These are phyloP conservation scores for Hypsizygus ulmarius DNA, from an alignment of 1,284 basidiomycete genomes.

Conservation along the genomic window DNA sequence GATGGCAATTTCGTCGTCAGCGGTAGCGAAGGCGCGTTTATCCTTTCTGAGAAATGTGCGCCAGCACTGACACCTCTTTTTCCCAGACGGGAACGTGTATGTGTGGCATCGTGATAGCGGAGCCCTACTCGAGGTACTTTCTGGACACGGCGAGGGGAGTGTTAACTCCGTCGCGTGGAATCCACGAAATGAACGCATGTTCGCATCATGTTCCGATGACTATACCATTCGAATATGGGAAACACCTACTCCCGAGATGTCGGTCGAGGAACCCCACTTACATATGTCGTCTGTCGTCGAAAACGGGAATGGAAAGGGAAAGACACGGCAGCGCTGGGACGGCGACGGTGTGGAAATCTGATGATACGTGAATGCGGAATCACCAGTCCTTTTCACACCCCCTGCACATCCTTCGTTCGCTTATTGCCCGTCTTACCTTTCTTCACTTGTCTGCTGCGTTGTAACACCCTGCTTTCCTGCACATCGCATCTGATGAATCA, in stretches of 20 bases:
- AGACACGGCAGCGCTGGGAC: slow-evolving; percentile 55
- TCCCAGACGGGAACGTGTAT: slow-evolving; percentile 83
- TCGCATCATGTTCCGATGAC: slow-evolving; percentile 93
- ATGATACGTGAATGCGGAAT: background rate
- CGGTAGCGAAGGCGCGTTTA: slow-evolving; percentile 84
- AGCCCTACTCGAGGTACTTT: slow-evolving; percentile 76
- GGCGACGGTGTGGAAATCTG: slow-evolving; percentile 27
- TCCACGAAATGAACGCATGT: slow-evolving; percentile 81
- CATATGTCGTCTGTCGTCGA: slow-evolving; percentile 14
- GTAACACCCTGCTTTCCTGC: slow-evolving; percentile 17
- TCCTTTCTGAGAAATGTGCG: slow-evolving; percentile 3
- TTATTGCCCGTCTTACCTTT: background rate
- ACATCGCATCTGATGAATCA: slow-evolving; percentile 18
- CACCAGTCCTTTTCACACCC: background rate
- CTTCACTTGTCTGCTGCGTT: slow-evolving; percentile 13
- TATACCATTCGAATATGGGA: slow-evolving; percentile 84
- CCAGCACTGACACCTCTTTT: slow-evolving; percentile 6
- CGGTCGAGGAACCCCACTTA: slow-evolving; percentile 19
- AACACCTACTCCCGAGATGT: slow-evolving; percentile 42
- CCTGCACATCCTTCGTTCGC: slow-evolving; percentile 1
- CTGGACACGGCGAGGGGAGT: slow-evolving; percentile 82
- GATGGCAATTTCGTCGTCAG: slow-evolving; percentile 89
- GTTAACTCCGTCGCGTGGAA: slow-evolving; percentile 99
- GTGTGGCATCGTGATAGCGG: slow-evolving; percentile 93
- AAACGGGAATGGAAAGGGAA: slow-evolving; percentile 63